Percentiles rank a stretch among this genome's conserved stretches.
Conservation (phyloP, 768 basidiomycete species). For the Suillus ampliporus region DNA sequence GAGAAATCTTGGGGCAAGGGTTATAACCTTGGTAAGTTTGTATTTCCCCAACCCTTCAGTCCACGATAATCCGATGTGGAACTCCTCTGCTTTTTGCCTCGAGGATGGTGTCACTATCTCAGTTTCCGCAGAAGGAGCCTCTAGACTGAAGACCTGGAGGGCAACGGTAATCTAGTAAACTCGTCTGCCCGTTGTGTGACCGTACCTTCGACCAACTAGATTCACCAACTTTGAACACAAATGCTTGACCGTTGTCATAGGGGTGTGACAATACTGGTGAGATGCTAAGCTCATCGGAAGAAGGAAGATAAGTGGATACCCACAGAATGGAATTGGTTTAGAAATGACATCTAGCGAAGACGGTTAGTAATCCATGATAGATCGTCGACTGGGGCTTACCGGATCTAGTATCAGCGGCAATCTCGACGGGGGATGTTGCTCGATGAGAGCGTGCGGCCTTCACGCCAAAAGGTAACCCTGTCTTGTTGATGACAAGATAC, state of each 20-base stretch:
- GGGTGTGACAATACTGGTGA: conserved; percentile 84
- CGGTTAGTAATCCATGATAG: conserved; percentile 10
- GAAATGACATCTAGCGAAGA: conserved; percentile 48
- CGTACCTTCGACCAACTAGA: conserved; percentile 89
- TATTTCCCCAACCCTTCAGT: conserved; percentile 96
- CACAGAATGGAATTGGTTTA: conserved; percentile 79
- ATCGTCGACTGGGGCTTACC: conserved; percentile 47
- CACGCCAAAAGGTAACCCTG: conserved; percentile 80
- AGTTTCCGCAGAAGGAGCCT: conserved; percentile 91
- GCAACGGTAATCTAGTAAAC: conserved; percentile 14
- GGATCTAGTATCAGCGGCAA: conserved; percentile 78
- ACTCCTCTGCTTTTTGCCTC: conserved; percentile 65
- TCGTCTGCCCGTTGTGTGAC: conserved; percentile 10
- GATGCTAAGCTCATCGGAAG: conserved; percentile 10
- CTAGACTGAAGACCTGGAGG: conserved; percentile 78
- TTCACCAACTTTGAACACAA: conserved; percentile 77
- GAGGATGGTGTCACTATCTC: conserved; percentile 74
- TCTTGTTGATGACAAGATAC: conserved; percentile 92
- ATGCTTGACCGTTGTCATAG: conserved; percentile 80
- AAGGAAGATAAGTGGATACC: conserved; percentile 38
- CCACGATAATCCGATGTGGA: conserved; percentile 90
- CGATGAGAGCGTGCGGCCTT: conserved; percentile 67
- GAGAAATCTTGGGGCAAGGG: conserved; percentile 88
- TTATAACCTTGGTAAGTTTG: conserved; percentile 93
- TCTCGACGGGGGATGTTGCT: conserved; percentile 69